These are phyloP conservation scores for Malus sieversii DNA, from an alignment of 306 rosid genomes.

Conservation along the genomic window DNA sequence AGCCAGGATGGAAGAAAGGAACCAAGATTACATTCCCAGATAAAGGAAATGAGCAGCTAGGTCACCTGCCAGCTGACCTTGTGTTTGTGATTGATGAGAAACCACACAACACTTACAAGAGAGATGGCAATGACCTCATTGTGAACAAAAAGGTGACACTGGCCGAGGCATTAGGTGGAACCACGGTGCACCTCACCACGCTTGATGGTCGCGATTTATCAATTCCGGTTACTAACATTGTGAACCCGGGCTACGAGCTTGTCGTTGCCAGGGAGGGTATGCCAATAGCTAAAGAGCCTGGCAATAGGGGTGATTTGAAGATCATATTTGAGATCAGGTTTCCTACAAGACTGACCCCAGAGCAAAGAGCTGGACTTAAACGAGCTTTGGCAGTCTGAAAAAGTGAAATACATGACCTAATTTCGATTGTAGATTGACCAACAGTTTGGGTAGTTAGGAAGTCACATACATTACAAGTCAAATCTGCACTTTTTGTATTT, in stretches of 20 bases:
- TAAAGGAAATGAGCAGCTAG: slow-evolving; percentile 76
- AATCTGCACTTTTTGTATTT: background rate
- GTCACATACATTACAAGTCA: background rate
- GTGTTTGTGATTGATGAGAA: slow-evolving; percentile 90
- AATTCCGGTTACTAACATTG: slow-evolving; percentile 56
- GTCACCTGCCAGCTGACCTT: slow-evolving; percentile 77
- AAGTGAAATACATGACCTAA: background rate
- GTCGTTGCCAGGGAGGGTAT: slow-evolving; percentile 69
- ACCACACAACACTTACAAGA: slow-evolving; percentile 59
- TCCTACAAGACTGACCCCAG: slow-evolving; percentile 59
- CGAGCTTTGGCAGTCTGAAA: slow-evolving; percentile 45
- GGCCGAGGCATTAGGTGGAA: slow-evolving; percentile 87
- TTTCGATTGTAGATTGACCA: background rate
- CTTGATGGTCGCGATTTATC: slow-evolving; percentile 49
- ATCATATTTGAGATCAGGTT: slow-evolving; percentile 75
- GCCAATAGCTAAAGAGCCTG: slow-evolving; percentile 74
- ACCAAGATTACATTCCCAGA: slow-evolving; percentile 91
- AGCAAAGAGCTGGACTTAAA: slow-evolving; percentile 67
- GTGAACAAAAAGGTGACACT: slow-evolving; percentile 56
- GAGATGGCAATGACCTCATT: slow-evolving; percentile 78
- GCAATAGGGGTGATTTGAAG: slow-evolving; percentile 70
- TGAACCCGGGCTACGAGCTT: slow-evolving; percentile 77
- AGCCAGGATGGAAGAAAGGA: slow-evolving; percentile 97
- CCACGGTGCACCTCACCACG: slow-evolving; percentile 43
- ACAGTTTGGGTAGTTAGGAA: background rate